phyloP scores from a whole-genome alignment of 345 rosid species.

The Eucalyptus cloeziana region DNA sequence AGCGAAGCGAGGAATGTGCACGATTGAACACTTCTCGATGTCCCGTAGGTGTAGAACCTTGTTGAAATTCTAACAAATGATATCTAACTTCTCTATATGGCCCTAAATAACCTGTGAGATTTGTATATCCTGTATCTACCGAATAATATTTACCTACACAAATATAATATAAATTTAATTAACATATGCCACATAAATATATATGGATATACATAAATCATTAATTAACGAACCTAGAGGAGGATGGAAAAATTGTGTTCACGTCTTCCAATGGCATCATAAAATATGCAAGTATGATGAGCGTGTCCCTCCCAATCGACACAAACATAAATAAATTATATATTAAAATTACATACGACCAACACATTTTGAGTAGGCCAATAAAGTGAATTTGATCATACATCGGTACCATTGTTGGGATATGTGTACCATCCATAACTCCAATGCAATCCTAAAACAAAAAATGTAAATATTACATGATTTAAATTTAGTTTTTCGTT shows the following conservation, averaged over 20 bases:
- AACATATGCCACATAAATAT: neutral
- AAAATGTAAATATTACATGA: no score
- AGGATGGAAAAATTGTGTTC: fast-evolving
- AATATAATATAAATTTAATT: no score
- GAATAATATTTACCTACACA: no score
- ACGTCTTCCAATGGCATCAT: neutral
- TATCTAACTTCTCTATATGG: fast-evolving
- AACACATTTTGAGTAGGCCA: neutral
- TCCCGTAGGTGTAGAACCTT: neutral
- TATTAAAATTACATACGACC: fast-evolving
- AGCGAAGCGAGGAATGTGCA: fast-evolving
- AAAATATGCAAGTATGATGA: neutral
- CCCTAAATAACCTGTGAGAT: fast-evolving
- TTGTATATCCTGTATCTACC: no score
- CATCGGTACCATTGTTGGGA: fast-evolving
- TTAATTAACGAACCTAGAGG: neutral
- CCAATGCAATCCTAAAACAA: no score
- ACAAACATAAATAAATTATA: no score
- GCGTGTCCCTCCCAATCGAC: fast-evolving
- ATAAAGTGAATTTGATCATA: neutral
- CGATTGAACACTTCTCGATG: no score
- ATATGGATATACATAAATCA: no score
- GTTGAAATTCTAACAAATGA: fast-evolving
- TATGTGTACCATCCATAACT: no score
- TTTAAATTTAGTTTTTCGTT: no score